phyloP scores from a whole-genome alignment of 768 basidiomycete genomes.

The Pleurotus tuber-regium region DNA sequence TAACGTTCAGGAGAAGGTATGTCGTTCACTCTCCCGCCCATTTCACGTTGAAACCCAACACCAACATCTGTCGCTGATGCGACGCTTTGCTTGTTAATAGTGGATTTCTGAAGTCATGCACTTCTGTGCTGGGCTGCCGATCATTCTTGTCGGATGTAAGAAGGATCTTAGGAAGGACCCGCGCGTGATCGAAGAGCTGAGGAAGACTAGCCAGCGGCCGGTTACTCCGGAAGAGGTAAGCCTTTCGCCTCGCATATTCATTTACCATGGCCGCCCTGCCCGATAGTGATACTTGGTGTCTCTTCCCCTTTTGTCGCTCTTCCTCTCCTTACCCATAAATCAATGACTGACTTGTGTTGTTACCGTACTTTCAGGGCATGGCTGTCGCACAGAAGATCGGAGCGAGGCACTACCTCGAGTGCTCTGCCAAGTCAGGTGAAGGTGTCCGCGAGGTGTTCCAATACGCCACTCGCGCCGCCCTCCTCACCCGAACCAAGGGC shows the following conservation, averaged over 20 bases:
- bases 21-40: constrained; percentile 22
- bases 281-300: no score
- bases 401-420: constrained; percentile 95
- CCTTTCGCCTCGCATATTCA: constrained; percentile 12
- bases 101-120: constrained; percentile 99
- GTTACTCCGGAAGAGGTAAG: constrained; percentile 90
- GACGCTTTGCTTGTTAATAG: constrained; percentile 37
- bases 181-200: constrained; percentile 90
- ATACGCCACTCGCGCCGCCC: constrained; percentile 90
- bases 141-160: constrained; percentile 99
- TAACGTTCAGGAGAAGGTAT: constrained; percentile 99
- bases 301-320: no score
- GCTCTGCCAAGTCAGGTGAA: constrained; percentile 94
- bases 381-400: constrained; percentile 95
- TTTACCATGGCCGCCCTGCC: no score
- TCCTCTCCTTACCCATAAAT: no score
- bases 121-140: constrained; percentile 91
- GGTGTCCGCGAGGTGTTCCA: constrained; percentile 99
- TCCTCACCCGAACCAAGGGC: constrained; percentile 58
- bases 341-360: neutral
- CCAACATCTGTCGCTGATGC: neutral
- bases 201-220: constrained; percentile 92
- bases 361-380: constrained; percentile 70
- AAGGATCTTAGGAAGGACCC: constrained; percentile 95
- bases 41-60: neutral